A percentile compares a stretch with the other conserved stretches of the same genome.
phyloP scores from a whole-genome alignment of 2,329 filamentous ascomycete species.

The Davidsoniella virescens region DNA sequence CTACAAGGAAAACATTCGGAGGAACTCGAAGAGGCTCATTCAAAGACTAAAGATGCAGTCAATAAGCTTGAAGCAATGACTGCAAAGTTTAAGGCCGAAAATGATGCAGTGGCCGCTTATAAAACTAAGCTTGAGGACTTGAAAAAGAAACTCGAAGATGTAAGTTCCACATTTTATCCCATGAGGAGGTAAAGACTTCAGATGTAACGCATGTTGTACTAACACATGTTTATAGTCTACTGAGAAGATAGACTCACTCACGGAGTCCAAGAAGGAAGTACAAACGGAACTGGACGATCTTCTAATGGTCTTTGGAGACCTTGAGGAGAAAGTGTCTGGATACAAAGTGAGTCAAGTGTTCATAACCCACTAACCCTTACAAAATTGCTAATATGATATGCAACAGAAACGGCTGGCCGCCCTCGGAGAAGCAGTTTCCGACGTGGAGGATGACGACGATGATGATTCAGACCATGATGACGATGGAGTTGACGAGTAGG shows the following conservation, averaged over 20 bases:
- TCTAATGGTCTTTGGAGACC: constrained; percentile 62
- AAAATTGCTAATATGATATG: constrained; percentile 2
- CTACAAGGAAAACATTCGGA: constrained; percentile 25
- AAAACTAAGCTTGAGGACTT: not conserved
- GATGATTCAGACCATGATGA: constrained; percentile 40
- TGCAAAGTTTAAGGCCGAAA: constrained; percentile 15
- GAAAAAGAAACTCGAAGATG: constrained; percentile 16
- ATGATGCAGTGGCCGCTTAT: not conserved
- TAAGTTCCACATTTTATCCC: not conserved
- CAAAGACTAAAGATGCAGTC: constrained; percentile 14
- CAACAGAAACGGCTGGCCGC: constrained; percentile 41
- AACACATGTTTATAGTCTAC: constrained; percentile 3
- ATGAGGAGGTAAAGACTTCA: too few species aligned
- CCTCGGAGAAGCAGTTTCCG: constrained; percentile 56
- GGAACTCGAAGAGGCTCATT: not conserved
- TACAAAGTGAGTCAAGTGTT: constrained; percentile 48
- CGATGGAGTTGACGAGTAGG: constrained; percentile 31
- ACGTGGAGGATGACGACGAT: constrained; percentile 53
- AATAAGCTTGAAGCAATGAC: constrained; percentile 15
- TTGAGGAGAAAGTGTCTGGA: constrained; percentile 59
- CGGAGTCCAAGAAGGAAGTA: constrained; percentile 44
- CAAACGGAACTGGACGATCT: constrained; percentile 68
- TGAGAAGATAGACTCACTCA: constrained; percentile 18
- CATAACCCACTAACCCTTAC: not conserved
- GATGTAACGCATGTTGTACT: not conserved